Evolutionary conservation across 2,329 filamentous ascomycete genomes (phyloP).

Genomic region (Aspergillus luchuensis): DNA sequence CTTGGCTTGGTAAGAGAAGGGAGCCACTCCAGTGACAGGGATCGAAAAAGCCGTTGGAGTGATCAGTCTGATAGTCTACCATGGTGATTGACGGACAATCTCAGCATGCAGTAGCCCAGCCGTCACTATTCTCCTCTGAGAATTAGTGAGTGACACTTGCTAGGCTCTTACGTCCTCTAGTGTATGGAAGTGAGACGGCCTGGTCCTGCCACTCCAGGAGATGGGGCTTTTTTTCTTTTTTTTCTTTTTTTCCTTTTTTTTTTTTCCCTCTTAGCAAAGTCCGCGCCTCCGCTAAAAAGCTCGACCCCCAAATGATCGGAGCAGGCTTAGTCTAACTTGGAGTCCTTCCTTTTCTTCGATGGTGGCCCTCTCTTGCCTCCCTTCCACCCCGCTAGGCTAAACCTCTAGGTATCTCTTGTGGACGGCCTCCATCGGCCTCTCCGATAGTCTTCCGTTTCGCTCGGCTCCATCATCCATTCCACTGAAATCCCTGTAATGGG

Average conservation of each 20-base stretch:
- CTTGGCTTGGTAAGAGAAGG: background rate
- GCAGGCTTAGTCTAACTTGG: background rate
- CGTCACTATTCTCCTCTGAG: conserved; percentile 10
- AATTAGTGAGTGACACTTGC: conserved; percentile 5
- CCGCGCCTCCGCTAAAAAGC: background rate
- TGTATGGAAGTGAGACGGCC: background rate
- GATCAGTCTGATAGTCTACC: conserved; percentile 8
- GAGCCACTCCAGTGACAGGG: background rate
- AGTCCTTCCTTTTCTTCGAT: background rate
- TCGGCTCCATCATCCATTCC: background rate
- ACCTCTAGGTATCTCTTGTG: background rate
- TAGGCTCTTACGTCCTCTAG: background rate
- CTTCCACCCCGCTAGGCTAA: background rate
- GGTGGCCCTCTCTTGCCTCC: background rate
- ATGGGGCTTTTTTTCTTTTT: background rate
- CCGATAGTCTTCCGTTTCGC: background rate
- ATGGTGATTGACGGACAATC: conserved; percentile 4
- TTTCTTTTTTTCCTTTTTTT: too few species aligned
- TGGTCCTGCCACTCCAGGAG: background rate
- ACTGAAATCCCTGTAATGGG: background rate
- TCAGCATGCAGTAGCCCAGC: conserved; percentile 13
- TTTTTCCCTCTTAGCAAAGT: background rate
- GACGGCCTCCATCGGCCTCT: background rate
- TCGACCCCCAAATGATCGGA: background rate
- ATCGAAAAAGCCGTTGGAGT: conserved; percentile 10